phyloP scores from a whole-genome alignment of 2,329 filamentous ascomycete genomes.

The Cyphellophora europaea region DNA sequence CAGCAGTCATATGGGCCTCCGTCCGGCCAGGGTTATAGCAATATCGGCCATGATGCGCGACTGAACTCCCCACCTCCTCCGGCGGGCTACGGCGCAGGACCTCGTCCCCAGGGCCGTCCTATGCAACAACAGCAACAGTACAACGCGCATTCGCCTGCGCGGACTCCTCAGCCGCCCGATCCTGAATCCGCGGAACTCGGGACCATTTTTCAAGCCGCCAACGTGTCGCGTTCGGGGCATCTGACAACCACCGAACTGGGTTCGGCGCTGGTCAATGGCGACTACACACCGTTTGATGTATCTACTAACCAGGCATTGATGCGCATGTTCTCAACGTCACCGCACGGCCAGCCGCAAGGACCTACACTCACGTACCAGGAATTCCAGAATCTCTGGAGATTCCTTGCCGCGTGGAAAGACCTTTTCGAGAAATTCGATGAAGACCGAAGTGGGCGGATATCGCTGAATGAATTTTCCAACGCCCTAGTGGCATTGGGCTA shows the following conservation, averaged over 20 bases:
- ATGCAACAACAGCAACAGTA: slow-evolving; percentile 5
- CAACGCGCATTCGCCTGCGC: slow-evolving; percentile 22
- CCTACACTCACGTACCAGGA: slow-evolving; percentile 93
- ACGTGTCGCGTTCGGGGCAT: slow-evolving; percentile 66
- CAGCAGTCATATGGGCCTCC: slow-evolving; percentile 10
- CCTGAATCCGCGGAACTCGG: slow-evolving; percentile 55
- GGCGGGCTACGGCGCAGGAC: slow-evolving; percentile 40
- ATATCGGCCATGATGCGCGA: not conserved
- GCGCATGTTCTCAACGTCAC: slow-evolving; percentile 64
- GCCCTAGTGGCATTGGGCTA: slow-evolving; percentile 92
- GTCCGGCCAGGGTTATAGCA: slow-evolving; percentile 8
- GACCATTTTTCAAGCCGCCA: slow-evolving; percentile 81
- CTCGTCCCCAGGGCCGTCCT: slow-evolving; percentile 24
- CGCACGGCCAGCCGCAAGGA: slow-evolving; percentile 13
- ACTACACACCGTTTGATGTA: slow-evolving; percentile 87
- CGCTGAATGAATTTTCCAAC: slow-evolving; percentile 75
- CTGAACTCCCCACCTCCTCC: slow-evolving; percentile 30
- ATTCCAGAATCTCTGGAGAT: slow-evolving; percentile 94
- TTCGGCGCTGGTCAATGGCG: slow-evolving; percentile 86
- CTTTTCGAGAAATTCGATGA: slow-evolving; percentile 93
- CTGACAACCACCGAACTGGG: slow-evolving; percentile 81
- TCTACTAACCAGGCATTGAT: slow-evolving; percentile 99
- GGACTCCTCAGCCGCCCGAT: slow-evolving; percentile 29
- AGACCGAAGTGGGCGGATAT: slow-evolving; percentile 80
- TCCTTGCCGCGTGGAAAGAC: slow-evolving; percentile 84